Percentiles rank a stretch among this genome's conserved stretches.
phyloP scores from a whole-genome alignment of 805 yeast genomes.

The Saccharomyces mikatae region DNA sequence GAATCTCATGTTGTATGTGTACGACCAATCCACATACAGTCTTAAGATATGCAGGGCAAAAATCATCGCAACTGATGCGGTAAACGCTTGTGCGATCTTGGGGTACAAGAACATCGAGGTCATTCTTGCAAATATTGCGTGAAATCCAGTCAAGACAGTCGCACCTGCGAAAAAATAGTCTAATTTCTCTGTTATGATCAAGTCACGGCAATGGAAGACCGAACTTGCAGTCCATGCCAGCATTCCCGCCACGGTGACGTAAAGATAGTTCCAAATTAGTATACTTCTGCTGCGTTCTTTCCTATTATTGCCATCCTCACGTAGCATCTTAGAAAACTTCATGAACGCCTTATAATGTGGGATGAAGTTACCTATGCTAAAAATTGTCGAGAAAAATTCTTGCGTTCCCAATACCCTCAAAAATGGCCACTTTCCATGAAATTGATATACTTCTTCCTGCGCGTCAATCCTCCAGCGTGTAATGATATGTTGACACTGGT shows the following conservation, averaged over 20 bases:
- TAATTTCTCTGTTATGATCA: constrained; percentile 66
- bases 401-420: constrained; percentile 68
- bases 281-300: constrained; percentile 3
- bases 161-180: constrained; percentile 93
- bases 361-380: constrained; percentile 61
- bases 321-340: constrained; percentile 24
- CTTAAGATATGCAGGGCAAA: constrained; percentile 61
- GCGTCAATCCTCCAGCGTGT: constrained; percentile 44
- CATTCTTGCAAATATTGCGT: constrained; percentile 54
- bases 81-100: constrained; percentile 32
- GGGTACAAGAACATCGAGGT: constrained; percentile 45
- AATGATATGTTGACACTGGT: constrained; percentile 76
- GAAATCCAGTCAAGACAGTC: constrained; percentile 74
- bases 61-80: constrained; percentile 38
- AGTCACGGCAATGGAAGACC: constrained; percentile 82
- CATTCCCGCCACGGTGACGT: constrained; percentile 56
- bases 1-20: constrained; percentile 89
- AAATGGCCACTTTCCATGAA: constrained; percentile 98
- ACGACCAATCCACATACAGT: constrained; percentile 69
- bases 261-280: constrained; percentile 19
- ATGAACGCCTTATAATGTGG: constrained; percentile 51
- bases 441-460: constrained; percentile 61
- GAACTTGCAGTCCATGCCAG: constrained; percentile 84
- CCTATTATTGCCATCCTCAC: constrained; percentile 7
- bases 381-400: constrained; percentile 72